Conservation (phyloP, 2,329 filamentous ascomycete species). For the Dactylonectria macrodidyma region DNA sequence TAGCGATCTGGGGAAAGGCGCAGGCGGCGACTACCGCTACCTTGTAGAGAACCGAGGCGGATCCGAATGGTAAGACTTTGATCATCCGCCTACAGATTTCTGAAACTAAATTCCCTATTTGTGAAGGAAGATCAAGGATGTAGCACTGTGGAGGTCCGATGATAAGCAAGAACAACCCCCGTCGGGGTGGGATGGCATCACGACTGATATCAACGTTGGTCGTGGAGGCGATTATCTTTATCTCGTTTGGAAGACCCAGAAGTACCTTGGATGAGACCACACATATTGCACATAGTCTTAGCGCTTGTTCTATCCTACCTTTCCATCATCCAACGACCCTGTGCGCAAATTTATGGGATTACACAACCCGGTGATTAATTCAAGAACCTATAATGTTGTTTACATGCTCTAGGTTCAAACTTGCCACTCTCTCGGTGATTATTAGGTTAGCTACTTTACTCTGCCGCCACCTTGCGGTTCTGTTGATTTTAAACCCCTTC, state of each 20-base stretch:
- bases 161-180: constrained; percentile 1
- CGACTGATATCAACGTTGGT: constrained; percentile 13
- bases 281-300: background rate
- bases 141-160: constrained; percentile 11
- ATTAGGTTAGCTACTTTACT: too few species aligned
- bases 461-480: too few species aligned
- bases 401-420: too few species aligned
- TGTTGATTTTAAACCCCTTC: too few species aligned
- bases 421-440: too few species aligned
- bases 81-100: background rate
- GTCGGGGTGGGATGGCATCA: background rate
- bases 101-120: background rate
- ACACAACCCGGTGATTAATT: too few species aligned
- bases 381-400: too few species aligned
- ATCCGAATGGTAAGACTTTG: background rate
- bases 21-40: constrained; percentile 18
- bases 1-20: constrained; percentile 7
- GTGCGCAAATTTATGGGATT: too few species aligned
- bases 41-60: constrained; percentile 1
- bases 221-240: constrained; percentile 26
- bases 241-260: constrained; percentile 12
- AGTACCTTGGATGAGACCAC: background rate
- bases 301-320: background rate
- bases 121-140: background rate
- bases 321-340: background rate